A percentile compares a stretch with the other conserved stretches of the same genome.
Conservation (phyloP, 306 rosid genomes). For the Corylus americana region DNA sequence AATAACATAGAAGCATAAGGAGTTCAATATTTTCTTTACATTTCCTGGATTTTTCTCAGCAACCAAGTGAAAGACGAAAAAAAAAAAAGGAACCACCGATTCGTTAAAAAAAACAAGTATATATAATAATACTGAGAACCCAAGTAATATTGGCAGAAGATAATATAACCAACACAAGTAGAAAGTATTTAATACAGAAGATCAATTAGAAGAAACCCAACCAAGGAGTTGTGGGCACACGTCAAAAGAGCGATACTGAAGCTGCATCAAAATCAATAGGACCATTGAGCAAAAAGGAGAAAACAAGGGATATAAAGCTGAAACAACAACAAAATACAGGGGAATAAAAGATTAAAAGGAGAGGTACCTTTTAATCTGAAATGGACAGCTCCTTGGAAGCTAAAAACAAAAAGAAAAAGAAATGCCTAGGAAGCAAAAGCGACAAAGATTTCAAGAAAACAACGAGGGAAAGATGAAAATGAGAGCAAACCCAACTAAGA, state of each 20-base stretch:
- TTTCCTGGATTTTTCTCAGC: background rate
- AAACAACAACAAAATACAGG: background rate
- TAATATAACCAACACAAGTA: conserved; percentile 1
- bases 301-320: conserved; percentile 7
- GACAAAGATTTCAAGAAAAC: background rate
- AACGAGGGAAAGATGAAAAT: conserved; percentile 2
- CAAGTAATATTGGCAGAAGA: background rate
- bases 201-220: background rate
- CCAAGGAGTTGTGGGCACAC: background rate
- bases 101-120: background rate
- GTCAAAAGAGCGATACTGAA: conserved; percentile 17
- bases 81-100: background rate
- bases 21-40: background rate
- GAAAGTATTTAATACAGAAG: conserved; percentile 1
- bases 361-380: conserved; percentile 18
- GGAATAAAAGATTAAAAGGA: background rate
- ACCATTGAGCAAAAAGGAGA: conserved; percentile 7
- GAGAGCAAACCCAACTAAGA: conserved; percentile 15
- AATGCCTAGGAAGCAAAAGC: background rate
- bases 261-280: conserved; percentile 27
- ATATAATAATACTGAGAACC: background rate
- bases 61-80: background rate
- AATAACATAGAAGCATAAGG: background rate
- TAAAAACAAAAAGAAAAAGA: no score
- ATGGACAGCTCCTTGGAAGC: background rate